phyloP scores from a whole-genome alignment of 306 rosid species.

The Sicyos baderoa region DNA sequence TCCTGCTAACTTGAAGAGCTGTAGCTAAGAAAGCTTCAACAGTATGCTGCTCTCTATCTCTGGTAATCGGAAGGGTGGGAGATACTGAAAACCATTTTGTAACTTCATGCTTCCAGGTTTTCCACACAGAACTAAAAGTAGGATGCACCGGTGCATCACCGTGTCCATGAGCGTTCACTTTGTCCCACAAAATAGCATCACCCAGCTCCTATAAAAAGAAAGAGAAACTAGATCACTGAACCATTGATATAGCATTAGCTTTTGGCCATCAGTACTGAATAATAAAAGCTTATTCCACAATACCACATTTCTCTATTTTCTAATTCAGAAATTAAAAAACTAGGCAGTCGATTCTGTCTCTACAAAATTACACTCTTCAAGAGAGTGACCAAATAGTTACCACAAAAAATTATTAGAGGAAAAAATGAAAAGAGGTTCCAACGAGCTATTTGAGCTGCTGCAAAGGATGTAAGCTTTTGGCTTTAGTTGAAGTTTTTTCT shows the following conservation, averaged over 20 bases:
- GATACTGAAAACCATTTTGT: slow-evolving; percentile 72
- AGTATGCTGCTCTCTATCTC: slow-evolving; percentile 39
- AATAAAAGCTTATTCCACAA: background rate
- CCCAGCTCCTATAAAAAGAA: slow-evolving; percentile 60
- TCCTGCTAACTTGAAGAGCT: slow-evolving; percentile 62
- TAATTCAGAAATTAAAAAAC: background rate
- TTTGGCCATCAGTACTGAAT: background rate
- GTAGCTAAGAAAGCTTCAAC: slow-evolving; percentile 43
- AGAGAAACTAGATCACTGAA: slow-evolving; percentile 19
- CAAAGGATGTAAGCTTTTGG: background rate
- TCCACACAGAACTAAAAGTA: slow-evolving; percentile 82
- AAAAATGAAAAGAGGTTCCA: background rate
- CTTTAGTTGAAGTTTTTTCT: background rate
- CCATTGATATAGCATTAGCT: background rate
- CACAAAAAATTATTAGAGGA: background rate
- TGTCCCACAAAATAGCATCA: slow-evolving; percentile 74
- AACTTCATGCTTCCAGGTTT: slow-evolving; percentile 92
- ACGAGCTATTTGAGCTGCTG: background rate
- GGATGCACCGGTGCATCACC: slow-evolving; percentile 48
- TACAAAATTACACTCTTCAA: background rate
- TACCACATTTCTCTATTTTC: slow-evolving; percentile 1
- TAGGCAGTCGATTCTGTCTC: background rate
- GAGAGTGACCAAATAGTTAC: background rate
- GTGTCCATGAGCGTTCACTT: slow-evolving; percentile 60
- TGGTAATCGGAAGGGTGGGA: slow-evolving; percentile 37